Evolutionary conservation across 139 green algal species (phyloP), one percentile per base, ranked within the genome.

Genomic region (Closterium sp.): DNA sequence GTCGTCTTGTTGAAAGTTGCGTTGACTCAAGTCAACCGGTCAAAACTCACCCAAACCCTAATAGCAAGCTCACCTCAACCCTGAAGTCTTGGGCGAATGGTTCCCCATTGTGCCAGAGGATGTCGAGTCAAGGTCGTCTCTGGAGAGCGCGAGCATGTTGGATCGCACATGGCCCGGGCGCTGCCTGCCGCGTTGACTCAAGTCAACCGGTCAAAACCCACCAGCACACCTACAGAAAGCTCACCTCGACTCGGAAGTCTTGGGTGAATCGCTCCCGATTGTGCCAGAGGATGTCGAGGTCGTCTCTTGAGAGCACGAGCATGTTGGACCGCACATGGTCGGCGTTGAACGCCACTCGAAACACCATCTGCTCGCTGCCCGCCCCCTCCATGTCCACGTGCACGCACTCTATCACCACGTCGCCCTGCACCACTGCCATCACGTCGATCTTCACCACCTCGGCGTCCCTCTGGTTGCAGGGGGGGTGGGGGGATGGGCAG

Each of bases 391-490:
- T 31, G 12, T 93, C 83, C 23, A 93, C 9, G 66, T 94, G 92
- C n/a, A 93, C 25, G 84, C 89, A 93, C 87, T 94, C 89, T 21
- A 94, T 28, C 64, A 94, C 92, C 16, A 94, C 89, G 64, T 94
- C 92, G 2, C 92, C 92, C 33, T 93, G 89, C 81, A 94, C 84
- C 38, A 36, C 55, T 12, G 90, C 93, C 34, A 84, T 33, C 28
- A 94, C 85, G 55, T 94, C 89, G 32, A 94, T 91, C 89, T 94
- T 94, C 21, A 94, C 35, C 8, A 93, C 92, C 12, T 94, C 83
- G 38, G 28, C 66, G 4, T 94, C 92, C 23, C 36, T 35, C 90
- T 94, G 89, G 10, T 16, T 33, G 28, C 23, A 83, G 64, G 16
- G 64, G 16, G 16, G 64, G 16, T 28, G 16, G 16, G 16, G 16